A percentile compares a stretch with the other conserved stretches of the same genome.
These are phyloP conservation scores for Coemansia sp. DNA, from an alignment of 192 early-diverging fungal genomes.

Conservation along the genomic window DNA sequence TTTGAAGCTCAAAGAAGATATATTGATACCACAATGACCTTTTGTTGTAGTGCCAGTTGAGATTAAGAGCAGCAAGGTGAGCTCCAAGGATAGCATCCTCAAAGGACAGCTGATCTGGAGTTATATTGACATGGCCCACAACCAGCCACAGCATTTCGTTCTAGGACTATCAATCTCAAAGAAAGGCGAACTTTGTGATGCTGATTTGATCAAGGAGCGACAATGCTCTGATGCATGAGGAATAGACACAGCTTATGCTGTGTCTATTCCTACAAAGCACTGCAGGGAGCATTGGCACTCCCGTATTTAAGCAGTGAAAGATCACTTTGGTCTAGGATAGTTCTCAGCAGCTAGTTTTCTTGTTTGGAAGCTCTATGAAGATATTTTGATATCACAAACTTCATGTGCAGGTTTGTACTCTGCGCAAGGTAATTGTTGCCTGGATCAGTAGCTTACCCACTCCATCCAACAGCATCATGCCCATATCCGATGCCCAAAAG, in stretches of 20 bases:
- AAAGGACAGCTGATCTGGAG: constrained; percentile 2
- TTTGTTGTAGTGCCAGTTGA: background rate
- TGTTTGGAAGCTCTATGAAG: too few species aligned
- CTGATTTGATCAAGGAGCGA: too few species aligned
- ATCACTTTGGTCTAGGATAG: too few species aligned
- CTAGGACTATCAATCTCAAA: background rate
- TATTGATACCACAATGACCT: too few species aligned
- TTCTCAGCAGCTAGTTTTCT: too few species aligned
- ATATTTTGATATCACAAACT: too few species aligned
- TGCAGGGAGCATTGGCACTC: too few species aligned
- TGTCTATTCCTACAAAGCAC: too few species aligned
- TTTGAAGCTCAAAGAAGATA: too few species aligned
- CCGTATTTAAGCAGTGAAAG: too few species aligned
- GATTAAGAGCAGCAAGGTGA: background rate
- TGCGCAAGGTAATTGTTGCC: background rate
- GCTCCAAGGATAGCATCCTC: background rate
- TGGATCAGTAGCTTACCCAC: background rate
- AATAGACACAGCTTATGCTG: too few species aligned
- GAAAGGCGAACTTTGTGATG: background rate
- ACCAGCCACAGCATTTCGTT: constrained; percentile 6
- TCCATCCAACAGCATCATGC: background rate
- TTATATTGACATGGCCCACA: constrained; percentile 1
- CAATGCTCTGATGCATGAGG: too few species aligned
- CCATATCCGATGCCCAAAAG: background rate
- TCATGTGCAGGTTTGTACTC: background rate